Percentiles rank a stretch among this genome's conserved stretches.
Evolutionary conservation across 2,329 filamentous ascomycete genomes (phyloP).

Genomic region (Cryphonectria parasitica): DNA sequence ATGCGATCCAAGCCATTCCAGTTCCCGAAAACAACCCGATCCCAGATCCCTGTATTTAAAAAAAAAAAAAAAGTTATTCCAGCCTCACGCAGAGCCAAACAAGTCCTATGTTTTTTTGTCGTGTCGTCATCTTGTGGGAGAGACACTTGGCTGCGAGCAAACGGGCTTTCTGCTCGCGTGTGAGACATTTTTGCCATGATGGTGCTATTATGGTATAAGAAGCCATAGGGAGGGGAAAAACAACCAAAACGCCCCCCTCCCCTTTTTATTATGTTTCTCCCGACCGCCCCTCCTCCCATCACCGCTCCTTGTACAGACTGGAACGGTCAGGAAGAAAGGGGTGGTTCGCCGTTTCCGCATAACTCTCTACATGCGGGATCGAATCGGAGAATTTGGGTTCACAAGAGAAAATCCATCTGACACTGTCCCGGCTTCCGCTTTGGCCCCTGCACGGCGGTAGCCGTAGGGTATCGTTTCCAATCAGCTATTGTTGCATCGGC

Average conservation of each 20-base stretch:
- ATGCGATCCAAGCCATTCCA: not conserved
- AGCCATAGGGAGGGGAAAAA: not conserved
- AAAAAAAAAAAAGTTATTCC: not conserved
- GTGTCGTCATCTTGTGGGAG: not conserved
- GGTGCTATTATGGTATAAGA: not conserved
- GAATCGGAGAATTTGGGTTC: conserved; percentile 3
- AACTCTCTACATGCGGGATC: not conserved
- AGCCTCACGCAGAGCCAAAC: not conserved
- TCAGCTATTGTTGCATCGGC: not conserved
- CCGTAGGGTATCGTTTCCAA: conserved; percentile 17
- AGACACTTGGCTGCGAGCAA: not conserved
- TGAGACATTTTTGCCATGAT: not conserved
- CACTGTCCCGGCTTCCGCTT: conserved; percentile 4
- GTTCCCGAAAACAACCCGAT: not conserved
- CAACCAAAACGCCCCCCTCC: not conserved
- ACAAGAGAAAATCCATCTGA: not conserved
- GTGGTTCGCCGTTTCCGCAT: not conserved
- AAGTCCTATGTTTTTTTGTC: not conserved
- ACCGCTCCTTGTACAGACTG: not conserved
- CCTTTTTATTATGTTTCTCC: not conserved
- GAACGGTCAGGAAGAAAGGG: conserved; percentile 1
- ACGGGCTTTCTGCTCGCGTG: not conserved
- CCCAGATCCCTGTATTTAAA: not conserved
- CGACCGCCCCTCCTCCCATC: not conserved
- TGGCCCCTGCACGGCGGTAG: conserved; percentile 12